phyloP scores from a whole-genome alignment of 2,329 filamentous ascomycete species.

The Erysiphe neolycopersici region DNA sequence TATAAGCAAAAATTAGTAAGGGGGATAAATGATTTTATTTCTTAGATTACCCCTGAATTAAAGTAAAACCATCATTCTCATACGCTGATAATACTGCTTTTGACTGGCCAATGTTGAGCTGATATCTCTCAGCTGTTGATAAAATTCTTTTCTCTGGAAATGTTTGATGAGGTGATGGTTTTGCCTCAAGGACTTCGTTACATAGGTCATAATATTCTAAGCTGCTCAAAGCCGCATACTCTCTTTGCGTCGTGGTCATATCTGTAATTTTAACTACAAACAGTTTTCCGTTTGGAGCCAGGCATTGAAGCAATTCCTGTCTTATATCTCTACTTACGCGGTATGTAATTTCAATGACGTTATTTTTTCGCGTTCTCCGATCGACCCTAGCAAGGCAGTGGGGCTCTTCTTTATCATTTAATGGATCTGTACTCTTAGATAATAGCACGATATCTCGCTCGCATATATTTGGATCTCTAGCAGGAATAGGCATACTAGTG shows the following conservation, averaged over 20 bases:
- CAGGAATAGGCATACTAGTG: conserved; percentile 45
- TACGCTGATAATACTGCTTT: conserved; percentile 76
- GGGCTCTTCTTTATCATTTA: conserved; percentile 34
- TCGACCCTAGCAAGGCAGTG: conserved; percentile 74
- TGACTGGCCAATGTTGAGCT: conserved; percentile 68
- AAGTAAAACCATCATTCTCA: conserved; percentile 88
- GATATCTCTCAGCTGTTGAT: conserved; percentile 47
- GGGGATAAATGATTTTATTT: background rate
- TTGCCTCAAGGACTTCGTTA: conserved; percentile 69
- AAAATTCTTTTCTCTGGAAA: conserved; percentile 51
- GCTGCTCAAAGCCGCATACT: conserved; percentile 76
- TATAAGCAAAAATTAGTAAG: conserved; percentile 10
- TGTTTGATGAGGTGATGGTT: conserved; percentile 64
- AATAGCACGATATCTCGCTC: conserved; percentile 80
- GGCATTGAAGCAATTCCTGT: conserved; percentile 26
- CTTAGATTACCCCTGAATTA: conserved; percentile 53
- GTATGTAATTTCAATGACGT: conserved; percentile 60
- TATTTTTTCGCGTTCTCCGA: conserved; percentile 55
- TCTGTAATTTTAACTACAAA: conserved; percentile 67
- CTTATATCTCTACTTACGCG: conserved; percentile 35
- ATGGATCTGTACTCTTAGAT: conserved; percentile 45
- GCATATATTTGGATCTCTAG: conserved; percentile 43
- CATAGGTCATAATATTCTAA: conserved; percentile 90
- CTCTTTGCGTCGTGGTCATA: conserved; percentile 80
- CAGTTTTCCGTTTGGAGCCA: conserved; percentile 44